Conservation (phyloP, 129 eudicot species). For the Solidago caesia region DNA sequence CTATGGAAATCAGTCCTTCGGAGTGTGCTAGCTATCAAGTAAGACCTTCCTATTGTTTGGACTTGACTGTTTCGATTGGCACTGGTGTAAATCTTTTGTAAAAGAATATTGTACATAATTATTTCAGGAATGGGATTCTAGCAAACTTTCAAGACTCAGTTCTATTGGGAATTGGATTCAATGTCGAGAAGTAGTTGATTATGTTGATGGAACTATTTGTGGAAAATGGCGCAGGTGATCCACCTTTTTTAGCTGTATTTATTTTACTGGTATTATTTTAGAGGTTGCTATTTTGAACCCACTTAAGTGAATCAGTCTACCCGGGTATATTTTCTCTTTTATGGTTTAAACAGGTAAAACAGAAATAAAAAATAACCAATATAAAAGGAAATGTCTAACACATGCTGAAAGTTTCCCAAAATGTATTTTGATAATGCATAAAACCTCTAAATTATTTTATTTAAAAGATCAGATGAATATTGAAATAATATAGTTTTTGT, state of each 20-base stretch:
- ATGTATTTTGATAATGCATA: neutral
- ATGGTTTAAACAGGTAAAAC: neutral
- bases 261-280: constrained; percentile 10
- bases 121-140: constrained; percentile 44
- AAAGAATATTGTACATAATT: constrained; percentile 11
- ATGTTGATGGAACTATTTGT: constrained; percentile 66
- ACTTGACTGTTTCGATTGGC: constrained; percentile 18
- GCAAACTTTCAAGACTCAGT: constrained; percentile 46
- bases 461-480: neutral
- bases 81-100: constrained; percentile 17
- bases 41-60: constrained; percentile 24
- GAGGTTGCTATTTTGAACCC: neutral
- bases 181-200: constrained; percentile 50
- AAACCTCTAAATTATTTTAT: neutral
- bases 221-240: constrained; percentile 96
- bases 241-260: neutral
- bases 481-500: neutral
- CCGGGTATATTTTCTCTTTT: neutral
- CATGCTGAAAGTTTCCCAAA: neutral
- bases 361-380: neutral
- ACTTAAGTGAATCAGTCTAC: neutral
- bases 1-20: constrained; percentile 40
- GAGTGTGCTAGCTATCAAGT: constrained; percentile 47
- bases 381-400: neutral
- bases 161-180: constrained; percentile 89